A percentile compares a stretch with the other conserved stretches of the same genome.
phyloP scores from a whole-genome alignment of 495 filamentous ascomycete genomes.

The Lophiostoma macrostomum region DNA sequence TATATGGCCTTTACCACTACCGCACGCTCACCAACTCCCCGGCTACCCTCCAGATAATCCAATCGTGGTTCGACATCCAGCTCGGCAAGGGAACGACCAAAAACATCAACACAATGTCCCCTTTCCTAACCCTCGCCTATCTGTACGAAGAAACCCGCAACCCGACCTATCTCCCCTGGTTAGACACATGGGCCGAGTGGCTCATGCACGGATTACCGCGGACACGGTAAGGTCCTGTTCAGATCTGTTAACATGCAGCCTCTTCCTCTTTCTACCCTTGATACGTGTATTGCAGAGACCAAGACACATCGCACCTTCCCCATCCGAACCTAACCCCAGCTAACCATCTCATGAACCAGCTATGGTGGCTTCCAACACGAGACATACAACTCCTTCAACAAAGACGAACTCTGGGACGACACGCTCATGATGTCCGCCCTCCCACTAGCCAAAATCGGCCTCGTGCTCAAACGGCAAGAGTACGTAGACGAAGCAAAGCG shows the following conservation, averaged over 20 bases:
- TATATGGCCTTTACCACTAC: conserved; percentile 77
- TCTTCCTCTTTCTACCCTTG: no score
- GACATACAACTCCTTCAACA: conserved; percentile 63
- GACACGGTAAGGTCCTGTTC: no score
- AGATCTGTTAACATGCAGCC: no score
- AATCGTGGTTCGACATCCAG: conserved; percentile 63
- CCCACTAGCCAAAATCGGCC: conserved; percentile 72
- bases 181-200: conserved; percentile 75
- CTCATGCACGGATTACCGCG: conserved; percentile 67
- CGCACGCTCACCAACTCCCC: conserved; percentile 60
- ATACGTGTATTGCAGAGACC: no score
- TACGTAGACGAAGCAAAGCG: conserved; percentile 72
- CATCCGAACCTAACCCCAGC: no score
- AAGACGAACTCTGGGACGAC: conserved; percentile 73
- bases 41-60: conserved; percentile 54
- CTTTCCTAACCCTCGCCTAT: conserved; percentile 67
- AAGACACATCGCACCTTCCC: no score
- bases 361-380: conserved; percentile 73
- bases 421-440: conserved; percentile 79
- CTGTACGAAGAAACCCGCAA: conserved; percentile 67
- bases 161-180: conserved; percentile 60
- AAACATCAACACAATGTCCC: conserved; percentile 78
- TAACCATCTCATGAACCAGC: no score
- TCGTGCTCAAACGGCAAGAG: conserved; percentile 58
- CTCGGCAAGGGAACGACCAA: conserved; percentile 70